Conservation (phyloP, 192 early-diverging fungal species). For the Jimgerdemannia lactiflua region DNA sequence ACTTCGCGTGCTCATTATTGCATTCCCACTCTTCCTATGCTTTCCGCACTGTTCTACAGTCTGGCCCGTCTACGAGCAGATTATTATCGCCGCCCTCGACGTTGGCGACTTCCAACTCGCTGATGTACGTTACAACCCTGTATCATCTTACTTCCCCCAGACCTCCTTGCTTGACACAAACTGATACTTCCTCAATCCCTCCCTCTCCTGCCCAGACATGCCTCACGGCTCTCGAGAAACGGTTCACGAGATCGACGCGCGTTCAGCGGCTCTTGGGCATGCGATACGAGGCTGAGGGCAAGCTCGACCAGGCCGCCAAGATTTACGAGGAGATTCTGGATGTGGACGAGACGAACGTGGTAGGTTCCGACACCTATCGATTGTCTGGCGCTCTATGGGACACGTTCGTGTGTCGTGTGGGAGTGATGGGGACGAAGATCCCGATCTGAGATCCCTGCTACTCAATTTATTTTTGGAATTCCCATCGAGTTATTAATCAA, state of each 20-base stretch:
- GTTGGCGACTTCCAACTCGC: slow-evolving; percentile 66
- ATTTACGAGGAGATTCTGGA: slow-evolving; percentile 76
- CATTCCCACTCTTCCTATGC: too few species aligned
- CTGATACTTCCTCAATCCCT: slow-evolving; percentile 1
- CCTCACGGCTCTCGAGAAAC: slow-evolving; percentile 54
- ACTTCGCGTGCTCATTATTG: too few species aligned
- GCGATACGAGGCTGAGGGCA: slow-evolving; percentile 73
- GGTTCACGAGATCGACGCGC: slow-evolving; percentile 69
- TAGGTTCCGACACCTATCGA: slow-evolving; percentile 22
- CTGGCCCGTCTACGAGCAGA: slow-evolving; percentile 82
- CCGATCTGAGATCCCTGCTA: neutral
- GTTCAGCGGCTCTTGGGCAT: slow-evolving; percentile 75
- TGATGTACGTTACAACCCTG: slow-evolving; percentile 24
- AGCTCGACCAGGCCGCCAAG: slow-evolving; percentile 60
- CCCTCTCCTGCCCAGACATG: slow-evolving; percentile 33
- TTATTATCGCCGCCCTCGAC: slow-evolving; percentile 78
- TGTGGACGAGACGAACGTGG: slow-evolving; percentile 77
- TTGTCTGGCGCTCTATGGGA: neutral
- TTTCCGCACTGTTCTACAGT: slow-evolving; percentile 21
- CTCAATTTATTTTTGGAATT: too few species aligned
- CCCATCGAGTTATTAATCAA: neutral
- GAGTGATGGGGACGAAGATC: neutral
- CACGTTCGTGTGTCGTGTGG: neutral
- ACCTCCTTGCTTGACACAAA: neutral
- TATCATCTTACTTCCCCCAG: neutral